Base-by-base conservation (phyloP, 139 green algal genomes). In the Chlamydomonas sp. region DNA sequence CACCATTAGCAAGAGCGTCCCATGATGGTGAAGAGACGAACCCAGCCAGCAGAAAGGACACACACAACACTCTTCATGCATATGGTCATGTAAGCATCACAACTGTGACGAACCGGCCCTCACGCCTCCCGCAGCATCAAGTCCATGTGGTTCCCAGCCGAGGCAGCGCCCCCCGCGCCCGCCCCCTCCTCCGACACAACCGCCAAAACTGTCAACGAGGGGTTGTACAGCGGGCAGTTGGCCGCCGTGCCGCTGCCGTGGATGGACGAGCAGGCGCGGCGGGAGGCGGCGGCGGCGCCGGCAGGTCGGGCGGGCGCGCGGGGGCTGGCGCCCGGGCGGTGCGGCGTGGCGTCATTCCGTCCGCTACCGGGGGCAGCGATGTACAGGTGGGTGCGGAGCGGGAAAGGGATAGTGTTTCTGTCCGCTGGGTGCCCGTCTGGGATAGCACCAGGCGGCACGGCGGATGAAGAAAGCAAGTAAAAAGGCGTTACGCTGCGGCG, bases 181-280 rank as follows among this genome's bases (percentile, higher is more conserved):
- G 20, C 80, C 16, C 5, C 58, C 9, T 68, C 59, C 68, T 17
- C 67, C 7, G 80, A 58, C 6, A 59, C 59, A 58, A 77, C 80
- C 80, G 57, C 80, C 20, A 20, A 31, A 3, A n/a, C 60, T 58
- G 82, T 61, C n/a, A 72, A 78, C 61, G 82, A 86, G 15, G 20
- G 61, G 20, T 71, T 86, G 14, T 79, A 80, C 31, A 58, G 17
- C n/a, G 82, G 82, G 18, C 82, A 86, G 82, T 61, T 86, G 71
- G 71, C 60, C n/a, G 4, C 71, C 17, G 82, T 62, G 82, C 12
- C 80, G 1, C 59, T 3, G 57, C 58, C 68, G 59, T 85, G 80
- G 71, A 78, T 86, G 82, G 3, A 61, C 1, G 14, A 71, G 68
- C 17, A 72, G 82, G 82, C 63, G 59, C 60, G 82, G 7, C 12